Percentiles rank a stretch among this genome's conserved stretches.
These are phyloP conservation scores for Trichoderma atroviride DNA, from an alignment of 2,329 filamentous ascomycete species.

Conservation along the genomic window DNA sequence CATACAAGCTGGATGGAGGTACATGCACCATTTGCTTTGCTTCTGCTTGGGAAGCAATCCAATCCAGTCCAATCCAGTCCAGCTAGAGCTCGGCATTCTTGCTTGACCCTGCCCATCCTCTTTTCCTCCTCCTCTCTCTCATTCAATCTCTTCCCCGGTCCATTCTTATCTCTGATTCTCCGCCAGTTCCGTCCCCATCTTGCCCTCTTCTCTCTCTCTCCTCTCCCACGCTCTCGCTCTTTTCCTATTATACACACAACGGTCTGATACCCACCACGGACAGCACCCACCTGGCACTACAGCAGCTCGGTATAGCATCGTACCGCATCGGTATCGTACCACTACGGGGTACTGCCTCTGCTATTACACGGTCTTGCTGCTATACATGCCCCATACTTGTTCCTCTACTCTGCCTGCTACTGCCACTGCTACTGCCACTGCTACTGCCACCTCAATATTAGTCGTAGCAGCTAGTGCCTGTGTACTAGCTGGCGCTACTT, in stretches of 20 bases:
- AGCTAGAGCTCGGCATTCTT: neutral
- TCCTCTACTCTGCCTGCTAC: neutral
- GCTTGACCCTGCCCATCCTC: neutral
- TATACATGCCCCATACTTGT: neutral
- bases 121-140: neutral
- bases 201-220: neutral
- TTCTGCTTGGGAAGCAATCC: neutral
- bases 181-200: conserved; percentile 15
- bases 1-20: neutral
- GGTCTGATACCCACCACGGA: neutral
- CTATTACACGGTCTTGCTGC: neutral
- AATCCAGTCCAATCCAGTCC: neutral
- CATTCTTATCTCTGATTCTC: neutral
- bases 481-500: neutral
- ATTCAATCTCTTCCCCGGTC: neutral
- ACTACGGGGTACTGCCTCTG: neutral
- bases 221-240: neutral
- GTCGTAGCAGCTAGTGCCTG: neutral
- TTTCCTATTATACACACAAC: neutral
- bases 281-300: neutral
- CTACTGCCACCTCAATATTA: neutral
- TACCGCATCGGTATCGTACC: neutral
- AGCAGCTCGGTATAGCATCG: neutral
- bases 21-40: neutral
- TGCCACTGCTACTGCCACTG: neutral